phyloP scores from a whole-genome alignment of 176 grass and related monocot genomes.

The Tuctoria greenei region DNA sequence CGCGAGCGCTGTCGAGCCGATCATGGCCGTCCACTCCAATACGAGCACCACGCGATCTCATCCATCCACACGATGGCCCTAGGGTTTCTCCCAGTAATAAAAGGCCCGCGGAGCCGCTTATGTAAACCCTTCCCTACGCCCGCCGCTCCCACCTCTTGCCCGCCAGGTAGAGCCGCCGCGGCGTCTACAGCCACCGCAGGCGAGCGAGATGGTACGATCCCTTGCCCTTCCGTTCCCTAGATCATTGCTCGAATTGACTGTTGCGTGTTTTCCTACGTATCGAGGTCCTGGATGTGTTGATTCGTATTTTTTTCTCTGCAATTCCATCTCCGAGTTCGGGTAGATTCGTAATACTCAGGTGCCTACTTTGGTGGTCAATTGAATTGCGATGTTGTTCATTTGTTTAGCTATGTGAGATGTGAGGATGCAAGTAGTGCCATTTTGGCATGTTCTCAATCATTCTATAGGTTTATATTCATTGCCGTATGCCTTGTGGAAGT shows the following conservation, averaged over 20 bases:
- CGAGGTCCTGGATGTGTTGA: background rate
- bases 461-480: background rate
- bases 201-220: slow-evolving; percentile 51
- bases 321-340: background rate
- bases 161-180: background rate
- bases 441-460: background rate
- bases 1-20: background rate
- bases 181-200: background rate
- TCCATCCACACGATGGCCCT: slow-evolving; percentile 22
- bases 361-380: background rate
- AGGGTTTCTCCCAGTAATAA: slow-evolving; percentile 47
- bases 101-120: background rate
- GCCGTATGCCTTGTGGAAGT: background rate
- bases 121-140: slow-evolving; percentile 39
- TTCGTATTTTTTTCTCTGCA: background rate
- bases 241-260: background rate
- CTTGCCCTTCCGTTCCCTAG: no score
- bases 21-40: slow-evolving; percentile 31
- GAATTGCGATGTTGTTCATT: background rate
- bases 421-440: no score
- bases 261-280: background rate
- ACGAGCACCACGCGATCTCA: background rate
- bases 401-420: background rate
- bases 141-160: background rate
- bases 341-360: background rate